These are phyloP conservation scores for Scheffersomyces cryptocercus DNA, from an alignment of 1,139 yeast genomes.

Conservation along the genomic window DNA sequence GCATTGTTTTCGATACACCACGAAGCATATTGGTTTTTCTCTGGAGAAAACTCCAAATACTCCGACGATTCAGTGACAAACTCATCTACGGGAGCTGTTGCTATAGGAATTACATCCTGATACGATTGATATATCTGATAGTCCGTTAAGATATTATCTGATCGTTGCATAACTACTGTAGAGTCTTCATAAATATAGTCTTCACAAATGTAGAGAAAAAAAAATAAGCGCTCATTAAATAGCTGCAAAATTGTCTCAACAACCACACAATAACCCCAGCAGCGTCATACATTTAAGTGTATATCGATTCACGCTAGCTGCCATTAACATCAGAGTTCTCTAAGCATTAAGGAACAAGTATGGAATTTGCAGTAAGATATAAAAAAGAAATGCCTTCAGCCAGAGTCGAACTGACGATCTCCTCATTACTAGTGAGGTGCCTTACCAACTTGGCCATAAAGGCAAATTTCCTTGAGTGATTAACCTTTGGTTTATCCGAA, in stretches of 20 bases:
- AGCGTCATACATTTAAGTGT: no score
- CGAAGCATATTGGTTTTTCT: slow-evolving; percentile 20
- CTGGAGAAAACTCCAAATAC: not conserved
- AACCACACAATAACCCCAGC: no score
- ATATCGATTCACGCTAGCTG: no score
- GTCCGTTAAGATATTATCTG: slow-evolving; percentile 3
- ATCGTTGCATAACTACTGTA: no score
- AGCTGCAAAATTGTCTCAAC: no score
- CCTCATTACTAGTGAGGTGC: slow-evolving; percentile 91
- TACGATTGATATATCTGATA: slow-evolving; percentile 7
- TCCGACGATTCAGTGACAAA: not conserved
- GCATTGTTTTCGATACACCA: slow-evolving; percentile 42
- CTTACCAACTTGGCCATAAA: slow-evolving; percentile 77
- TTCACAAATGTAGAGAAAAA: not conserved
- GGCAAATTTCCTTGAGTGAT: slow-evolving; percentile 6
- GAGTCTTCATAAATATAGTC: not conserved
- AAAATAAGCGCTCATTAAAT: not conserved
- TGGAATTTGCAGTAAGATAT: no score
- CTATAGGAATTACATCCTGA: slow-evolving; percentile 4
- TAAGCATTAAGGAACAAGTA: no score
- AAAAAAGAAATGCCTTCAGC: slow-evolving; percentile 60
- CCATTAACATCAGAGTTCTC: no score
- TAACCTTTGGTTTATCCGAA: no score
- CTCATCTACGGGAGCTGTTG: not conserved
- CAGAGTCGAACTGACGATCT: slow-evolving; percentile 88